A percentile compares a stretch with the other conserved stretches of the same genome.
phyloP scores from a whole-genome alignment of 1,139 yeast genomes.

The Diutina ranongensis region DNA sequence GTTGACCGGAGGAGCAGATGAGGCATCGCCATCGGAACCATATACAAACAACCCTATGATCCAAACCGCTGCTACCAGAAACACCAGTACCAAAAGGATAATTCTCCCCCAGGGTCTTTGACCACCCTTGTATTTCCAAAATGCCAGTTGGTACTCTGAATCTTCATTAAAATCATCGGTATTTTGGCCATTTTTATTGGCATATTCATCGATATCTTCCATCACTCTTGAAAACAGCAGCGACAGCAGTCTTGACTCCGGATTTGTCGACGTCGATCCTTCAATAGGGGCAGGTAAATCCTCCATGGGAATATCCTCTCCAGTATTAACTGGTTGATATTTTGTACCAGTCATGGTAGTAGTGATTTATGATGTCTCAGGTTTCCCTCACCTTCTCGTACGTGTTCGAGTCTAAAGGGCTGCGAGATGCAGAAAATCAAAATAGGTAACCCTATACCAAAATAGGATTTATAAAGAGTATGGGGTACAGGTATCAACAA shows the following conservation, averaged over 20 bases:
- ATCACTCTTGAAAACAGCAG: constrained; percentile 14
- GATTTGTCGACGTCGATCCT: constrained; percentile 10
- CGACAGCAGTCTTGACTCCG: background rate
- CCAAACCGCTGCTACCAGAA: constrained; percentile 16
- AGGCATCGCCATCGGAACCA: too few species aligned
- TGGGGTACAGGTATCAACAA: background rate
- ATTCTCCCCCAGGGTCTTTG: constrained; percentile 8
- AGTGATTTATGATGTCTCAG: too few species aligned
- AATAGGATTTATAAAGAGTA: background rate
- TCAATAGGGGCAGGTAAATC: background rate
- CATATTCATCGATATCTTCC: constrained; percentile 17
- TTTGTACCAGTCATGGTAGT: background rate
- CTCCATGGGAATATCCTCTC: constrained; percentile 1
- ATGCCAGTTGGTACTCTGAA: constrained; percentile 15
- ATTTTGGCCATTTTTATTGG: constrained; percentile 9
- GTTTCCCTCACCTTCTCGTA: background rate
- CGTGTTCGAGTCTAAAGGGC: background rate
- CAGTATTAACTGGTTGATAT: background rate
- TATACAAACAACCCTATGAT: constrained; percentile 19
- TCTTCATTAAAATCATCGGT: constrained; percentile 16
- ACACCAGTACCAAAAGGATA: constrained; percentile 7
- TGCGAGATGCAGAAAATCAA: background rate
- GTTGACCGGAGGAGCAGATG: background rate
- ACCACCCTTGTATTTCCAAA: constrained; percentile 13
- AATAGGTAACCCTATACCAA: background rate